Percentiles rank a stretch among this genome's conserved stretches.
Conservation (phyloP, 1,284 basidiomycete genomes). For the Rhodotorula sp. region DNA sequence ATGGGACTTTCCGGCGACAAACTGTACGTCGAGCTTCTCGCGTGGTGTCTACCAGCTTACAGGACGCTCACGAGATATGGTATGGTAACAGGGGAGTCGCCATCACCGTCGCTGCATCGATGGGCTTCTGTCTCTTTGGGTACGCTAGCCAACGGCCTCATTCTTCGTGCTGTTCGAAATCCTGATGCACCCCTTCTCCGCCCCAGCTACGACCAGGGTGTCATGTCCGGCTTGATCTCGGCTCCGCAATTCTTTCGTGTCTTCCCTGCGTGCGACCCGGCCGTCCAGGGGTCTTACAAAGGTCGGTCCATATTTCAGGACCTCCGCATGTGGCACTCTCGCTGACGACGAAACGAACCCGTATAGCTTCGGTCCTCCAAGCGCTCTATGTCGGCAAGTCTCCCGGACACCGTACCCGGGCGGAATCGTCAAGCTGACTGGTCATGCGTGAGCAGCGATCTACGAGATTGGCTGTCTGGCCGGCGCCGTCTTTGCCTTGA, state of each 20-base stretch:
- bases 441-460: background rate
- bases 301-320: background rate
- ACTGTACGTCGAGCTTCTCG: too few species aligned
- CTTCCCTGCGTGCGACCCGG: slow-evolving; percentile 28
- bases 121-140: slow-evolving; percentile 25
- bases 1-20: too few species aligned
- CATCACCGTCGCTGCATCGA: slow-evolving; percentile 24
- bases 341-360: too few species aligned
- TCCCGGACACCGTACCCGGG: too few species aligned
- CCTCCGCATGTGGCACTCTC: too few species aligned
- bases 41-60: too few species aligned
- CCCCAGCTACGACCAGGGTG: slow-evolving; percentile 27
- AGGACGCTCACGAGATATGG: too few species aligned
- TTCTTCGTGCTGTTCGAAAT: too few species aligned
- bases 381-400: slow-evolving; percentile 10
- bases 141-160: background rate
- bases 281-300: slow-evolving; percentile 13
- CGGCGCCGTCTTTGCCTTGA: slow-evolving; percentile 28
- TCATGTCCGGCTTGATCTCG: slow-evolving; percentile 25
- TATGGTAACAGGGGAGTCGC: background rate
- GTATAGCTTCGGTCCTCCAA: slow-evolving; percentile 6
- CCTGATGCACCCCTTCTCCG: background rate
- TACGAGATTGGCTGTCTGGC: slow-evolving; percentile 24
- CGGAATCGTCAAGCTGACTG: too few species aligned
- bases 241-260: slow-evolving; percentile 18